phyloP scores from a whole-genome alignment of 257 asterid genomes.

The Solanum dulcamara region DNA sequence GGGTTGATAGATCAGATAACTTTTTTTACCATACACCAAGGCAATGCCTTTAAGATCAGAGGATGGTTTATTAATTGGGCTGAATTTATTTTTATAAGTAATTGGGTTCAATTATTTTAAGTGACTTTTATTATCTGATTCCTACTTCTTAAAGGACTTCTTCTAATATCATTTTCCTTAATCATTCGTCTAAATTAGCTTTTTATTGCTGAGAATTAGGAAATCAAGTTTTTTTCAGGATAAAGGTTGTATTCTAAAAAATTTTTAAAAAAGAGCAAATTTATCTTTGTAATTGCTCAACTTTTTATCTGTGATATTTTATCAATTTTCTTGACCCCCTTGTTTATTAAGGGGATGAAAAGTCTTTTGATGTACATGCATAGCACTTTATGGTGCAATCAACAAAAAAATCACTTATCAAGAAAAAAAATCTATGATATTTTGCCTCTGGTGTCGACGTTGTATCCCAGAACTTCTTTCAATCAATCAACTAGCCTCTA shows the following conservation, averaged over 20 bases:
- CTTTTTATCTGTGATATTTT: background rate
- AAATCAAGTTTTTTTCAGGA: background rate
- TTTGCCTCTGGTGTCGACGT: background rate
- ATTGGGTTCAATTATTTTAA: background rate
- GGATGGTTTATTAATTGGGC: background rate
- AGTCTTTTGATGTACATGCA: background rate
- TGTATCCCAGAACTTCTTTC: background rate
- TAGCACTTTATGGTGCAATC: background rate
- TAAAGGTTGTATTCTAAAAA: background rate
- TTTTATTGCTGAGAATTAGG: background rate
- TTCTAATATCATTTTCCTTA: background rate
- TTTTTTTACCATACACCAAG: background rate
- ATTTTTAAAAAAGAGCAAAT: background rate
- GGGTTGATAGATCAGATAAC: background rate
- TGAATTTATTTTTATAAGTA: background rate
- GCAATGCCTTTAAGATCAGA: background rate
- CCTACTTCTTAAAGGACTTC: background rate
- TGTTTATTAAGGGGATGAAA: background rate
- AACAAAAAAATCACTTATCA: background rate
- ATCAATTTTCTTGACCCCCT: background rate
- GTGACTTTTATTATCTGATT: background rate
- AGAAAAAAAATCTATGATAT: background rate
- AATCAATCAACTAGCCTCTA: background rate
- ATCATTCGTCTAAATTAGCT: background rate
- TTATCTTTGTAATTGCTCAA: background rate